These are phyloP conservation scores for Phaeosphaeria sp. DNA, from an alignment of 2,329 filamentous ascomycete genomes.

Conservation along the genomic window DNA sequence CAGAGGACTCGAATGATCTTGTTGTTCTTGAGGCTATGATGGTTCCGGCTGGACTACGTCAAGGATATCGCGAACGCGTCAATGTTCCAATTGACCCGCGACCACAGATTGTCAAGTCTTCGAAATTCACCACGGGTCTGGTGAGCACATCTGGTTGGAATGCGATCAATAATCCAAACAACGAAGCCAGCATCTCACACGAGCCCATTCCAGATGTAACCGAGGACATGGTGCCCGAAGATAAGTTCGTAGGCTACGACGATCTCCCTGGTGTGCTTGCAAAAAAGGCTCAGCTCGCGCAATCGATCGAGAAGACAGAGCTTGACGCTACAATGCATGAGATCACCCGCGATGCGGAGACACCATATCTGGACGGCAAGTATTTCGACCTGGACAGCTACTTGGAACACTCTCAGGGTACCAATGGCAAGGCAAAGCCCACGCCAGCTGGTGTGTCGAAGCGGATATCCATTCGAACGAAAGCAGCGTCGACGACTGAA, in stretches of 20 bases:
- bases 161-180: not conserved
- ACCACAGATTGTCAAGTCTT: not conserved
- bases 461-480: not conserved
- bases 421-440: not conserved
- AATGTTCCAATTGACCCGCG: not conserved
- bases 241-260: constrained; percentile 1
- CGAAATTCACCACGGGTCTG: not conserved
- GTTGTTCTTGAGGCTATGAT: constrained; percentile 1
- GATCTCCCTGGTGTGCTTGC: not conserved
- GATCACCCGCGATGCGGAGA: not conserved
- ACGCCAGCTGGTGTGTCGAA: not conserved
- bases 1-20: not conserved
- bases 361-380: not conserved
- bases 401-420: not conserved
- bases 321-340: not conserved
- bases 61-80: not conserved
- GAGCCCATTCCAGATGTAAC: not conserved
- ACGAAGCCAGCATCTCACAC: not conserved
- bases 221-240: not conserved
- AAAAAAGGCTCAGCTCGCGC: too few relatives aligned
- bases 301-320: not conserved
- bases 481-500: not conserved
- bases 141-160: not conserved
- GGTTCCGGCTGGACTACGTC: not conserved
- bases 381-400: constrained; percentile 11